Percentiles rank a stretch among this genome's conserved stretches.
Evolutionary conservation across 192 early-diverging fungal genomes (phyloP).

Genomic region (Coemansia sp.): DNA sequence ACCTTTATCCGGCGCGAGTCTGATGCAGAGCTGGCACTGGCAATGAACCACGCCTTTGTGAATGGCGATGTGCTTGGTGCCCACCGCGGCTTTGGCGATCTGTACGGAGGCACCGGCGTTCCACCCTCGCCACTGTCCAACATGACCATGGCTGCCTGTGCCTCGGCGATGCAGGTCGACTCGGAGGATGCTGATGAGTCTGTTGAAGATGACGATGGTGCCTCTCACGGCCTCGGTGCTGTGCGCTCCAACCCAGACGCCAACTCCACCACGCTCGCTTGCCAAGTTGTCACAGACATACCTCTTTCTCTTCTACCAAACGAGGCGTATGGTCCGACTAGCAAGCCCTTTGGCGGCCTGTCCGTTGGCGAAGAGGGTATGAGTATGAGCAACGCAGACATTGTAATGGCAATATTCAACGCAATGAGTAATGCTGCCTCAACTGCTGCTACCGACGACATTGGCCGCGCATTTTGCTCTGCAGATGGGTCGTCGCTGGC

Average conservation of each 20-base stretch:
- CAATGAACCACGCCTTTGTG: constrained; percentile 49
- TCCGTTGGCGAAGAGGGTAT: constrained; percentile 2
- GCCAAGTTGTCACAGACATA: neutral
- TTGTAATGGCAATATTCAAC: constrained; percentile 46
- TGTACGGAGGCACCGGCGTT: constrained; percentile 23
- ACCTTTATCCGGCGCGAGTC: constrained; percentile 40
- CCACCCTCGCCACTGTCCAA: constrained; percentile 45
- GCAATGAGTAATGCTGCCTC: constrained; percentile 30
- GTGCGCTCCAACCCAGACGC: neutral
- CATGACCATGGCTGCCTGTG: constrained; percentile 15
- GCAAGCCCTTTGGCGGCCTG: constrained; percentile 1
- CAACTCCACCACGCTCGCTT: neutral
- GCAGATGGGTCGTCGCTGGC: neutral
- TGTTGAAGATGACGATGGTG: neutral
- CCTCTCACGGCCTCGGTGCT: neutral
- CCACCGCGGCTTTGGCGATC: constrained; percentile 32
- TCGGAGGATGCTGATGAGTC: neutral
- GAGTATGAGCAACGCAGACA: constrained; percentile 15
- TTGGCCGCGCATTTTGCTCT: neutral
- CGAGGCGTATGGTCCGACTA: constrained; percentile 14
- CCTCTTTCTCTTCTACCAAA: constrained; percentile 3
- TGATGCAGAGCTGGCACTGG: constrained; percentile 48
- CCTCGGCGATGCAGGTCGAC: constrained; percentile 22
- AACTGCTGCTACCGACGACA: neutral
- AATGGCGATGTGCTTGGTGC: constrained; percentile 40